These are phyloP conservation scores for Dendrothele bispora DNA, from an alignment of 768 basidiomycete species.

Conservation along the genomic window DNA sequence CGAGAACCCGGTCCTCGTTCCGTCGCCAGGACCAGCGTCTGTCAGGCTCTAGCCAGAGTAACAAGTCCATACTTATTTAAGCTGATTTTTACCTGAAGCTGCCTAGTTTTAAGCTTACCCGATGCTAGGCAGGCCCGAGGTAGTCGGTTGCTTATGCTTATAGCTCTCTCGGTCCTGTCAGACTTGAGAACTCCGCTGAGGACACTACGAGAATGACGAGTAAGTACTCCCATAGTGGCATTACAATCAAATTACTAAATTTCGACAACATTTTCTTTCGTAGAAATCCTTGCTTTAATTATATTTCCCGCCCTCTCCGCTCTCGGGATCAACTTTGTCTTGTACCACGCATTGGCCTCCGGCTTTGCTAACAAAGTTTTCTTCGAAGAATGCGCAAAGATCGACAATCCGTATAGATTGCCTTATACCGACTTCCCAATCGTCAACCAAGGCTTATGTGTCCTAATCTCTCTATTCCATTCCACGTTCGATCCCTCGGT, in stretches of 20 bases:
- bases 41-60: no score
- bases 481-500: slow-evolving; percentile 30
- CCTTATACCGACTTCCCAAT: slow-evolving; percentile 35
- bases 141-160: neutral
- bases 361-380: slow-evolving; percentile 26
- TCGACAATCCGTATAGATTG: slow-evolving; percentile 32
- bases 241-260: neutral
- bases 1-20: no score
- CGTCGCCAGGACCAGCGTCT: no score
- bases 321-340: slow-evolving; percentile 32
- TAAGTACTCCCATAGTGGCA: neutral
- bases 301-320: slow-evolving; percentile 39
- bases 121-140: neutral
- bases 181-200: neutral
- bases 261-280: neutral
- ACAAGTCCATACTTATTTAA: no score
- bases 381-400: slow-evolving; percentile 7
- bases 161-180: neutral
- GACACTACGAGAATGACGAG: neutral
- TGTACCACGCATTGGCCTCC: slow-evolving; percentile 30
- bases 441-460: slow-evolving; percentile 42
- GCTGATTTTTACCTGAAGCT: no score
- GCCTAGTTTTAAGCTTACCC: no score
- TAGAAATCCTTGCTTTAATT: slow-evolving; percentile 29
- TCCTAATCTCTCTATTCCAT: slow-evolving; percentile 49